phyloP scores from a whole-genome alignment of 352 stramenopile species.

The Albugo laibachii region DNA sequence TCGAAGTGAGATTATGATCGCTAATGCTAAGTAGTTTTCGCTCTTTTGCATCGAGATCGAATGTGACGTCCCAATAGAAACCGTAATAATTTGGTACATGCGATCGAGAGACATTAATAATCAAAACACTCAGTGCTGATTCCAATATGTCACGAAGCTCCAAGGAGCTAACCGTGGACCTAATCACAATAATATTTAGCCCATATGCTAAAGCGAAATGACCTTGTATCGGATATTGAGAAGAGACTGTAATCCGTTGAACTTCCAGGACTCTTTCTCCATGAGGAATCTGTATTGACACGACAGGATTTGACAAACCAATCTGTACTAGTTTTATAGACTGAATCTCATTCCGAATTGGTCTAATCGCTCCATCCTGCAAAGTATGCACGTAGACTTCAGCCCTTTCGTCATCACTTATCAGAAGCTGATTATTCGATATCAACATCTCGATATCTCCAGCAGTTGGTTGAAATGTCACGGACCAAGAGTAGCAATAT shows the following conservation, averaged over 20 bases:
- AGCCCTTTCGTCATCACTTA: constrained; percentile 5
- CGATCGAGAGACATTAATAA: constrained; percentile 6
- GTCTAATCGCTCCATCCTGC: constrained; percentile 7
- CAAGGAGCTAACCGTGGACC: constrained; percentile 6
- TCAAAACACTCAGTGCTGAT: constrained; percentile 6
- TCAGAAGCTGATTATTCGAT: constrained; percentile 8
- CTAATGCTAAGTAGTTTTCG: constrained; percentile 9
- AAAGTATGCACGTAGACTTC: constrained; percentile 10
- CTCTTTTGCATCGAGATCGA: constrained; percentile 3
- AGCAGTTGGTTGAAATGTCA: constrained; percentile 16
- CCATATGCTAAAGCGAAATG: constrained; percentile 13
- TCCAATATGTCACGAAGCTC: constrained; percentile 9
- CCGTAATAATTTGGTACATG: constrained; percentile 2
- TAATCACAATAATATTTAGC: constrained; percentile 5
- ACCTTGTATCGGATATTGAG: constrained; percentile 6
- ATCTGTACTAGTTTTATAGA: constrained; percentile 4
- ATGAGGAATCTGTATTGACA: constrained; percentile 4
- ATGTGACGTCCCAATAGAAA: constrained; percentile 17
- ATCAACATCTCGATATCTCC: constrained; percentile 14
- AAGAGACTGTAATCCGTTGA: constrained; percentile 11
- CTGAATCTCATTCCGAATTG: constrained; percentile 9
- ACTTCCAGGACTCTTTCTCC: constrained; percentile 9
- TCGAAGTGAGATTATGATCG: constrained; percentile 7
- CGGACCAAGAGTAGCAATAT: constrained; percentile 15
- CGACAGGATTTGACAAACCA: constrained; percentile 6